Percentiles rank a stretch among this genome's conserved stretches.
Evolutionary conservation across 306 rosid genomes (phyloP).

Genomic region (Acacia confusa): DNA sequence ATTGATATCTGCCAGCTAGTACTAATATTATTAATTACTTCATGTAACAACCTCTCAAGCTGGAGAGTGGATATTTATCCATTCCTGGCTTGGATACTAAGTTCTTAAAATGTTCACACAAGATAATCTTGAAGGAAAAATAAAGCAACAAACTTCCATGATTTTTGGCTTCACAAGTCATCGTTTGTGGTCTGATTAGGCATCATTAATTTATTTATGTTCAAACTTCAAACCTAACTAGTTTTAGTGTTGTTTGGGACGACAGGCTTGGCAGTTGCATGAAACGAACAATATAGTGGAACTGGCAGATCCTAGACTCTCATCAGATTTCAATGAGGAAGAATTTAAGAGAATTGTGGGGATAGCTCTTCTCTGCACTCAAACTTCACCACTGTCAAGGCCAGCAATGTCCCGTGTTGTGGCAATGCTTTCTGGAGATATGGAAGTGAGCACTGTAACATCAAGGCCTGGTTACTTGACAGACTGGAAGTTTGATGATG

Average conservation of each 20-base stretch:
- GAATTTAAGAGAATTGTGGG: slow-evolving; percentile 52
- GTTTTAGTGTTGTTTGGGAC: slow-evolving; percentile 21
- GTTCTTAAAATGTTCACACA: too few species aligned
- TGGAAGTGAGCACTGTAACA: slow-evolving; percentile 50
- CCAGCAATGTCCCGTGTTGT: slow-evolving; percentile 76
- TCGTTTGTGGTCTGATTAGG: too few species aligned
- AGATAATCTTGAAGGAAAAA: too few species aligned
- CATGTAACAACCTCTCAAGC: too few species aligned
- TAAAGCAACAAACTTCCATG: too few species aligned
- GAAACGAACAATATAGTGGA: slow-evolving; percentile 43
- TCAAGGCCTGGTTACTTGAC: slow-evolving; percentile 68
- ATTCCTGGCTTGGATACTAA: too few species aligned
- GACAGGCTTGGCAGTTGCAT: slow-evolving; percentile 70
- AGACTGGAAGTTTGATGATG: slow-evolving; percentile 65
- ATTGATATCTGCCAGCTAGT: too few species aligned
- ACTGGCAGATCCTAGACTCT: slow-evolving; percentile 49
- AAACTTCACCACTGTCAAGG: slow-evolving; percentile 53
- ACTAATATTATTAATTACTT: too few species aligned
- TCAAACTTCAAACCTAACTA: neutral
- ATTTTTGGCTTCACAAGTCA: too few species aligned
- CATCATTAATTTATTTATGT: too few species aligned
- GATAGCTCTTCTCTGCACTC: slow-evolving; percentile 63
- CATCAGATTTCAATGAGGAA: slow-evolving; percentile 43
- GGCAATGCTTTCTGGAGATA: slow-evolving; percentile 74
- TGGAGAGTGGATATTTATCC: too few species aligned